Percentiles rank a stretch among this genome's conserved stretches.
phyloP scores from a whole-genome alignment of 495 filamentous ascomycete species.

The Diplogelasinospora grovesii region DNA sequence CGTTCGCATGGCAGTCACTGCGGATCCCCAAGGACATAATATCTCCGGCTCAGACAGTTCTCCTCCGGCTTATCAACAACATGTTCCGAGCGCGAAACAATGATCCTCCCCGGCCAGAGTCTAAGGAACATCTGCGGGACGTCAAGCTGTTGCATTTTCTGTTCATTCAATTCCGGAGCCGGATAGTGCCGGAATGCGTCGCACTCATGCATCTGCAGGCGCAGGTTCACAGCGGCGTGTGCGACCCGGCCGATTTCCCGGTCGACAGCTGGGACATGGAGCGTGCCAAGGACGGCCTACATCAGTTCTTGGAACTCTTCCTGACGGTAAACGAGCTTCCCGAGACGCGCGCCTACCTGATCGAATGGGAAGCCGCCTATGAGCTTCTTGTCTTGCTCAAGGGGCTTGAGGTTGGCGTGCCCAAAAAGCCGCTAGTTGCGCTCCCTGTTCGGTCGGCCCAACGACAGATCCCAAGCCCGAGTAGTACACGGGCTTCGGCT shows the following conservation, averaged over 20 bases:
- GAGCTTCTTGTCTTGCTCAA: conserved; percentile 80
- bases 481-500: too few species aligned
- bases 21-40: conserved; percentile 92
- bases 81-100: conserved; percentile 69
- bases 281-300: conserved; percentile 72
- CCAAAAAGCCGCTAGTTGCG: conserved; percentile 46
- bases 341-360: conserved; percentile 55
- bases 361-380: conserved; percentile 80
- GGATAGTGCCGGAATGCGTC: conserved; percentile 85
- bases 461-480: conserved; percentile 6
- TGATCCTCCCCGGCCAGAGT: conserved; percentile 47
- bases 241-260: conserved; percentile 69
- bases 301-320: conserved; percentile 89
- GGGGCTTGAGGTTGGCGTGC: conserved; percentile 77
- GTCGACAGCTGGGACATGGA: conserved; percentile 97
- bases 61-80: conserved; percentile 80
- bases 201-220: conserved; percentile 89
- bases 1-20: conserved; percentile 83
- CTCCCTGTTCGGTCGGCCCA: conserved; percentile 13
- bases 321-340: conserved; percentile 76
- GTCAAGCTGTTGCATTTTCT: conserved; percentile 73
- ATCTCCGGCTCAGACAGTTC: conserved; percentile 84
- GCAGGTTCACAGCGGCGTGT: conserved; percentile 57
- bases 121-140: conserved; percentile 41
- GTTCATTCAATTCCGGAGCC: conserved; percentile 83